Evolutionary conservation across 768 basidiomycete species (phyloP).

Genomic region (Phanerochaete carnosa): DNA sequence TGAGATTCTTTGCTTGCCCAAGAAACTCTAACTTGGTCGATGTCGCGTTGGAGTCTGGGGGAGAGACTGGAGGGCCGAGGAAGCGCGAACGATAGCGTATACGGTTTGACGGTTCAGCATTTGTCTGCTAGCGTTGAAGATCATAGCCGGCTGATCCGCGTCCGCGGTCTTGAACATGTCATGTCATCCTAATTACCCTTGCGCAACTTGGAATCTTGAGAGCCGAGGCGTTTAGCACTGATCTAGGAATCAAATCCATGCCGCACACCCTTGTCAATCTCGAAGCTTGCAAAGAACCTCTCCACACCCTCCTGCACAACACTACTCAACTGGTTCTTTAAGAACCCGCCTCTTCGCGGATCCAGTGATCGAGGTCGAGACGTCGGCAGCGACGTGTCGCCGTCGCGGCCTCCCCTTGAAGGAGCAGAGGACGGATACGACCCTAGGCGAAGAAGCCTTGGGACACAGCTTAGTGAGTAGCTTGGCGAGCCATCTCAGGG

Average conservation of each 20-base stretch:
- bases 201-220: conserved; percentile 50
- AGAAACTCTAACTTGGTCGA: conserved; percentile 56
- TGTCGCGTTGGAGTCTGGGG: conserved; percentile 37
- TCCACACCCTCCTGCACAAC: conserved; percentile 61
- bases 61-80: conserved; percentile 31
- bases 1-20: conserved; percentile 49
- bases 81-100: conserved; percentile 46
- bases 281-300: conserved; percentile 66
- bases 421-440: conserved; percentile 34
- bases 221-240: background rate
- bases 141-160: conserved; percentile 60
- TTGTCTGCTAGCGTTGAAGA: conserved; percentile 49
- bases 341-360: conserved; percentile 34
- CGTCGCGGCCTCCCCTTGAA: conserved; percentile 19
- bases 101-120: conserved; percentile 61
- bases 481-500: conserved; percentile 25
- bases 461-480: conserved; percentile 12
- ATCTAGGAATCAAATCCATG: background rate
- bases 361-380: conserved; percentile 42
- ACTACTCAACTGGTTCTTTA: conserved; percentile 36
- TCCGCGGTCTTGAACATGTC: conserved; percentile 69
- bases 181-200: conserved; percentile 73
- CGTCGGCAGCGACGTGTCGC: conserved; percentile 14
- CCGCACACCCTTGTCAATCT: conserved; percentile 68
- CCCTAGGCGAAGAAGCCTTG: conserved; percentile 12